A percentile compares a stretch with the other conserved stretches of the same genome.
These are phyloP conservation scores for Parietaria judaica DNA, from an alignment of 306 rosid genomes.

Conservation along the genomic window DNA sequence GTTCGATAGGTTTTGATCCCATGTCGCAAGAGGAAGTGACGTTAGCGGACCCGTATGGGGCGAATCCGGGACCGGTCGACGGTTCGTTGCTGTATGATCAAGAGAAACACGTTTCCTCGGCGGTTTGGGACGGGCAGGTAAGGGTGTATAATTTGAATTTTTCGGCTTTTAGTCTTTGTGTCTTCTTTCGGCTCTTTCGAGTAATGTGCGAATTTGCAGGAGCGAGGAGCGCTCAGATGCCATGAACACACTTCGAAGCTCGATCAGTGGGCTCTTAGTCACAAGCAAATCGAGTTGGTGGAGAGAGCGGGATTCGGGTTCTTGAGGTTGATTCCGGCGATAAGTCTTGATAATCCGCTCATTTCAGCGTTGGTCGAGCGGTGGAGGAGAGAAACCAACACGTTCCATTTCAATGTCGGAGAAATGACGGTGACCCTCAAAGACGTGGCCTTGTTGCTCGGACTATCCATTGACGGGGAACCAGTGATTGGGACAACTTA, in stretches of 20 bases:
- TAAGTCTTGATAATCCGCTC: conserved; percentile 93
- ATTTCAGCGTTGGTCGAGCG: conserved; percentile 96
- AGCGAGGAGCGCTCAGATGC: conserved; percentile 98
- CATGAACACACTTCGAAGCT: conserved; percentile 98
- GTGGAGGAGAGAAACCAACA: conserved; percentile 98
- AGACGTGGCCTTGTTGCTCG: conserved; percentile 87
- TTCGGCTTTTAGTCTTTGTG: conserved; percentile 5
- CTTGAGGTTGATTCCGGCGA: conserved; percentile 87
- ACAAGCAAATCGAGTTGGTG: conserved; percentile 68
- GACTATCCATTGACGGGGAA: conserved; percentile 89
- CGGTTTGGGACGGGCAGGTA: conserved; percentile 99
- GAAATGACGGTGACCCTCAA: conserved; percentile 91
- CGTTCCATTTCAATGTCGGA: conserved; percentile 95
- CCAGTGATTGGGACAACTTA: conserved; percentile 88
- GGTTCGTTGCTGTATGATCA: conserved; percentile 88
- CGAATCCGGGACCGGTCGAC: conserved; percentile 94
- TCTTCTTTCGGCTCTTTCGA: background rate
- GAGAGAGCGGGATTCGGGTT: conserved; percentile 86
- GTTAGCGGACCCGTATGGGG: conserved; percentile 56
- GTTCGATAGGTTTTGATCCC: conserved; percentile 18
- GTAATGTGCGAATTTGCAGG: conserved; percentile 42
- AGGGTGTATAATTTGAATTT: conserved; percentile 16
- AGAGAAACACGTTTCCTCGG: conserved; percentile 94
- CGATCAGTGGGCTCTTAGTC: conserved; percentile 84
- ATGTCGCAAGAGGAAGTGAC: conserved; percentile 53